These are phyloP conservation scores for Lactifluus rugatus DNA, from an alignment of 768 basidiomycete genomes.

Conservation along the genomic window DNA sequence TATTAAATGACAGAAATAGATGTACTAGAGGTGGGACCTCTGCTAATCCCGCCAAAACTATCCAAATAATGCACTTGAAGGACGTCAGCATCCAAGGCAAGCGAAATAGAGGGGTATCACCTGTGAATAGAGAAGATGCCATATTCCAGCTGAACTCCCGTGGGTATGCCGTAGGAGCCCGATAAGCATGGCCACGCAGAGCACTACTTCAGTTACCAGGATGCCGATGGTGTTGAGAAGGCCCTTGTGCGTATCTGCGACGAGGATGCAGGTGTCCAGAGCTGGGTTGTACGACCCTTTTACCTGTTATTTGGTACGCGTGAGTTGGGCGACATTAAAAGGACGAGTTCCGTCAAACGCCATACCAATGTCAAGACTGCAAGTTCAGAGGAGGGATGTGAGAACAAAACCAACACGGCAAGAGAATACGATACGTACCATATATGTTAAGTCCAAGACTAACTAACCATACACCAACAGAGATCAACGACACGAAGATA, in stretches of 20 bases:
- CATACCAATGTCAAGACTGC: conserved; percentile 2
- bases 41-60: not conserved
- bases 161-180: not conserved
- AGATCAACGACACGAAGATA: not conserved
- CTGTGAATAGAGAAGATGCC: conserved; percentile 11
- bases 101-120: not conserved
- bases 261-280: not conserved
- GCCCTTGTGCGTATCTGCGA: not conserved
- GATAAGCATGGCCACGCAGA: not conserved
- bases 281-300: not conserved
- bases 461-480: not conserved
- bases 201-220: not conserved
- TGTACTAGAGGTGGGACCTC: not conserved
- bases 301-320: not conserved
- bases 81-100: not conserved
- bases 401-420: not conserved
- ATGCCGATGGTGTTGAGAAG: not conserved
- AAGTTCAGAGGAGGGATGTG: not conserved
- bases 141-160: not conserved
- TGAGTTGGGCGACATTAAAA: not conserved
- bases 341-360: too few species aligned
- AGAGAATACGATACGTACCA: not conserved
- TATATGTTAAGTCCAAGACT: not conserved
- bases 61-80: conserved; percentile 3
- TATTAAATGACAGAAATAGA: not conserved